Evolutionary conservation across 83 land plant genomes (phyloP).

Genomic region (Picea mariana): DNA sequence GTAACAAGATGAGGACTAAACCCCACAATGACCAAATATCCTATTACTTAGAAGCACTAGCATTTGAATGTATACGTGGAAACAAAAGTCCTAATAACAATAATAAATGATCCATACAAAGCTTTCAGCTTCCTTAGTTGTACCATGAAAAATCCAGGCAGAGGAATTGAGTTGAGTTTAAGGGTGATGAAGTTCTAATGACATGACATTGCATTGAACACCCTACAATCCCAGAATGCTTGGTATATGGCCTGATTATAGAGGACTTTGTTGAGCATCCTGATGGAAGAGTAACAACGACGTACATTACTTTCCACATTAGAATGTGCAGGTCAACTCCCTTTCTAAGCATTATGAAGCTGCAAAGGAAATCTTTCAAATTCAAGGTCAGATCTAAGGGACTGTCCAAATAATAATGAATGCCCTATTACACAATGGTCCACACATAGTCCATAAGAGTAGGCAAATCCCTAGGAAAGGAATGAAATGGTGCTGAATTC

Average conservation of each 20-base stretch:
- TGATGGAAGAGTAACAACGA: not conserved
- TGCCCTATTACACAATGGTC: not conserved
- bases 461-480: constrained; percentile 1
- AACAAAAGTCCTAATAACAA: no score
- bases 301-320: not conserved
- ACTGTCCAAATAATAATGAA: not conserved
- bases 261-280: constrained; percentile 13
- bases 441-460: no score
- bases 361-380: not conserved
- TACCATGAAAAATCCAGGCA: no score
- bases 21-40: no score
- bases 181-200: no score
- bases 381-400: not conserved
- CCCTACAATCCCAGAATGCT: not conserved
- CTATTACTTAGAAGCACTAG: no score
- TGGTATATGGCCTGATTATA: not conserved
- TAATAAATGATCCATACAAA: no score
- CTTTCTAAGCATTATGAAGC: not conserved
- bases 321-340: not conserved
- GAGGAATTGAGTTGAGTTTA: no score
- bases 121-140: no score
- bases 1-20: no score
- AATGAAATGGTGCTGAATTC: not conserved
- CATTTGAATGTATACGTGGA: no score
- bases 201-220: no score